Conservation (phyloP, 768 basidiomycete genomes). For the Boletus rubropictus region DNA sequence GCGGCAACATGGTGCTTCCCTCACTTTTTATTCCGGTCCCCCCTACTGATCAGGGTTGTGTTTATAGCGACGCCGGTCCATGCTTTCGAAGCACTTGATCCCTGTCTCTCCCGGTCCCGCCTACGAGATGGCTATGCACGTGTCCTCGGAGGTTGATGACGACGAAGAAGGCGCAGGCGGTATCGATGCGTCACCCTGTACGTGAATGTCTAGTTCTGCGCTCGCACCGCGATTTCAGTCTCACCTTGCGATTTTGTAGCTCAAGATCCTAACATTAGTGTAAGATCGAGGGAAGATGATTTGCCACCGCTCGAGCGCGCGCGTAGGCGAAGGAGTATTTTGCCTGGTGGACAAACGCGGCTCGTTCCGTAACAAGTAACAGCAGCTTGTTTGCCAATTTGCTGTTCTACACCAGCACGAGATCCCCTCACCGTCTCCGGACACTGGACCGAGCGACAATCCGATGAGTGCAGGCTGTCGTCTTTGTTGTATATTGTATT, state of each 20-base stretch:
- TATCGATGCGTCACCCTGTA: slow-evolving; percentile 20
- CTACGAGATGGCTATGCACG: slow-evolving; percentile 6
- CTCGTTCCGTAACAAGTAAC: slow-evolving; percentile 13
- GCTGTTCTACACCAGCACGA: background rate
- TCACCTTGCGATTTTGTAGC: slow-evolving; percentile 1
- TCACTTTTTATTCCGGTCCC: background rate
- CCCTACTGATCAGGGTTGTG: background rate
- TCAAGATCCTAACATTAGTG: slow-evolving; percentile 26
- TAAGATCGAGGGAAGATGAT: slow-evolving; percentile 40
- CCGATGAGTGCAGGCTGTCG: background rate
- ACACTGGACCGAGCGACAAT: background rate
- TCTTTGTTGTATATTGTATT: slow-evolving; percentile 5
- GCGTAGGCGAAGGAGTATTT: slow-evolving; percentile 41
- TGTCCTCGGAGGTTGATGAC: slow-evolving; percentile 26
- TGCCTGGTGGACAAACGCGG: slow-evolving; percentile 29
- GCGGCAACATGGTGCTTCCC: slow-evolving; percentile 52
- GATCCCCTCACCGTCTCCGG: background rate
- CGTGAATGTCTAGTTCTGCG: slow-evolving; percentile 4
- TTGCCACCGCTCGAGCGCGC: slow-evolving; percentile 69
- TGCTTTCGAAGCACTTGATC: slow-evolving; percentile 58
- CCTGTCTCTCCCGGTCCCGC: slow-evolving; percentile 22
- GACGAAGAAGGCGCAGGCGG: slow-evolving; percentile 30
- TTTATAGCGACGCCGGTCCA: slow-evolving; percentile 63
- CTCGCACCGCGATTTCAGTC: slow-evolving; percentile 5
- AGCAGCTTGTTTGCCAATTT: background rate